phyloP scores from a whole-genome alignment of 441 rosid genomes.

The Bruguiera hainesii region DNA sequence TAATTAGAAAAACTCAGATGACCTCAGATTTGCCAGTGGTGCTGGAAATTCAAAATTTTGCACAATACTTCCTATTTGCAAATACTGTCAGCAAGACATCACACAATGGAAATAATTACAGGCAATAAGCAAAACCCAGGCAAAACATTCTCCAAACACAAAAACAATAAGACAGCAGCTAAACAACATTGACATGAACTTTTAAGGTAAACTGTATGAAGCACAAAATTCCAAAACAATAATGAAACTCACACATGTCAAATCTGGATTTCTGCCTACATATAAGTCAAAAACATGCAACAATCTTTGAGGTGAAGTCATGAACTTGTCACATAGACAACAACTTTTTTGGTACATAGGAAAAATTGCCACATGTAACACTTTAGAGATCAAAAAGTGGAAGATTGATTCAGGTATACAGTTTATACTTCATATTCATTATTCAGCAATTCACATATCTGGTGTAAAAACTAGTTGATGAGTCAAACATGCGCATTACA shows the following conservation, averaged over 20 bases:
- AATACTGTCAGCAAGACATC: background rate
- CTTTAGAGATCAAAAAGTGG: background rate
- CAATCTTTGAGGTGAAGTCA: too few relatives aligned
- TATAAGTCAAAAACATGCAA: background rate
- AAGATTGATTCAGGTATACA: background rate
- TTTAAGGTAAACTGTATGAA: background rate
- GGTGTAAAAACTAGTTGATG: background rate
- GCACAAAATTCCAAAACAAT: background rate
- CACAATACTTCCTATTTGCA: background rate
- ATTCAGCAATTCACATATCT: background rate
- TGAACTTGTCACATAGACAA: background rate
- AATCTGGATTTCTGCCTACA: background rate
- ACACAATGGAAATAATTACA: too few relatives aligned
- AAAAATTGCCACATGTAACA: background rate
- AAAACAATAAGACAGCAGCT: background rate
- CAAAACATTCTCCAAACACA: background rate
- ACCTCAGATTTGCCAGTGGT: background rate
- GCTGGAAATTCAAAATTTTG: background rate
- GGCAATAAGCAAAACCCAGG: background rate
- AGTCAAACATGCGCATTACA: background rate
- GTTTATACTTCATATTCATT: constrained; percentile 5
- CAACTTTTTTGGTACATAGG: background rate
- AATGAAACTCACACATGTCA: background rate
- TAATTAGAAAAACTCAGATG: constrained; percentile 15
- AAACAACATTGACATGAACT: background rate